These are phyloP conservation scores for Berberis vulgaris DNA, from an alignment of 164 flowering plant genomes.

Conservation along the genomic window DNA sequence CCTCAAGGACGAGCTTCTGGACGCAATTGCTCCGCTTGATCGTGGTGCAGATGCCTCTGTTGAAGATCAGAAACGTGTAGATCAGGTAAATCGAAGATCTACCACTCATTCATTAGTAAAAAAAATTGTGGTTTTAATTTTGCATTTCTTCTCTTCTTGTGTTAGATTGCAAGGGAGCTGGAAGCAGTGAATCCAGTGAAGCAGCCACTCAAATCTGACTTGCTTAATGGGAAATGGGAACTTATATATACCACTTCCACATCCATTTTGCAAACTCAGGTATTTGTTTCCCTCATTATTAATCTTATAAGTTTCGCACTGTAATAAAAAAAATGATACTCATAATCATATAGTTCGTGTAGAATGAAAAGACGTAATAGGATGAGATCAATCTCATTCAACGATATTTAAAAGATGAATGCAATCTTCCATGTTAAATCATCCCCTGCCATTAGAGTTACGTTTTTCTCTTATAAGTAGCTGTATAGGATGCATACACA, in stretches of 20 bases:
- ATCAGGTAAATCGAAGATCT: conserved; percentile 32
- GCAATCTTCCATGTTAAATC: neutral
- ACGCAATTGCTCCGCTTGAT: conserved; percentile 63
- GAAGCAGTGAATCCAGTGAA: conserved; percentile 66
- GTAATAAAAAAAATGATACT: neutral
- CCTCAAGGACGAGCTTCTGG: conserved; percentile 69
- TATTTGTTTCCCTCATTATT: conserved; percentile 9
- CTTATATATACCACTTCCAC: conserved; percentile 82
- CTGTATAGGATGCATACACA: too few species aligned
- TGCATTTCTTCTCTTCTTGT: conserved; percentile 5
- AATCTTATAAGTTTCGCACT: neutral
- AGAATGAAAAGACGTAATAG: neutral
- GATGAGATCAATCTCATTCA: neutral
- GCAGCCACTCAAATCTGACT: conserved; percentile 71
- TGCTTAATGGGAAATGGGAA: conserved; percentile 92
- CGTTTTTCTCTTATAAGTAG: neutral
- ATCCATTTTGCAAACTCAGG: conserved; percentile 78
- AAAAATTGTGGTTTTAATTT: neutral
- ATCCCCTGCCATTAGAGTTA: neutral
- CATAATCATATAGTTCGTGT: neutral
- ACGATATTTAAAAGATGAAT: neutral
- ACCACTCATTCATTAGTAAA: neutral
- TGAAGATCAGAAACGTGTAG: conserved; percentile 55
- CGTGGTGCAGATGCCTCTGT: conserved; percentile 82
- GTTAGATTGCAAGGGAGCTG: conserved; percentile 64